Conservation (phyloP, 805 yeast species). For the Cyberlindnera bimundalis region DNA sequence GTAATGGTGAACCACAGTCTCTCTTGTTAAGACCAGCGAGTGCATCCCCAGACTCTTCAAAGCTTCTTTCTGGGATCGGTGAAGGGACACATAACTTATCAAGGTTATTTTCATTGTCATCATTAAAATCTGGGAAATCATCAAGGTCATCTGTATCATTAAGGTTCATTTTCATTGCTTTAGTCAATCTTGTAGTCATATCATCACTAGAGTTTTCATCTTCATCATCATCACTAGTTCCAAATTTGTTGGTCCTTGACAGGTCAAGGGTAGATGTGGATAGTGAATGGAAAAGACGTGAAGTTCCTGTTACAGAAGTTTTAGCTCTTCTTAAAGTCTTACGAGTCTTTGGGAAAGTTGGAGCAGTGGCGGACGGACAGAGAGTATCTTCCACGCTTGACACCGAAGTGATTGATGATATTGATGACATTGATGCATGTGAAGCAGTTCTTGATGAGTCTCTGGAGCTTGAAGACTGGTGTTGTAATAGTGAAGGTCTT, state of each 20-base stretch:
- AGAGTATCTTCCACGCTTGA: slow-evolving; percentile 21
- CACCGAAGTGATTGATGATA: slow-evolving; percentile 23
- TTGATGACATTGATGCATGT: slow-evolving; percentile 22
- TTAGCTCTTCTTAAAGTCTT: slow-evolving; percentile 22
- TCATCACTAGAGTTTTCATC: slow-evolving; percentile 11
- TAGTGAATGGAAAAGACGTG: slow-evolving; percentile 18
- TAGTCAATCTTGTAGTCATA: slow-evolving; percentile 3
- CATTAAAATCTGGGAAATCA: slow-evolving; percentile 8
- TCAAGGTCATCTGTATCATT: slow-evolving; percentile 13
- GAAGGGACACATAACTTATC: slow-evolving; percentile 28
- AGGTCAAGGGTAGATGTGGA: slow-evolving; percentile 22
- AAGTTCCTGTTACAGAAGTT: slow-evolving; percentile 16
- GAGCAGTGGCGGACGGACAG: slow-evolving; percentile 5
- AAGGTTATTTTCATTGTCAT: slow-evolving; percentile 13
- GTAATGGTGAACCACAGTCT: slow-evolving; percentile 39
- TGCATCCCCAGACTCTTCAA: slow-evolving; percentile 11
- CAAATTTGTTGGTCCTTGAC: slow-evolving; percentile 4
- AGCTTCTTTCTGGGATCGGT: slow-evolving; percentile 23
- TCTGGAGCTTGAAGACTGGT: slow-evolving; percentile 8
- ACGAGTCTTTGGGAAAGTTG: slow-evolving; percentile 9
- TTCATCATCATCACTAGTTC: slow-evolving; percentile 10
- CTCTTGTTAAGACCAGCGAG: slow-evolving; percentile 24
- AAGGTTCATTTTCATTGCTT: slow-evolving; percentile 6
- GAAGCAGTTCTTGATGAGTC: slow-evolving; percentile 23
- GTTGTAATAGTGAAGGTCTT: slow-evolving; percentile 11